Evolutionary conservation across 805 yeast species (phyloP), one percentile per base, ranked within the genome.

Genomic region (Jamesozyma hellenica): DNA sequence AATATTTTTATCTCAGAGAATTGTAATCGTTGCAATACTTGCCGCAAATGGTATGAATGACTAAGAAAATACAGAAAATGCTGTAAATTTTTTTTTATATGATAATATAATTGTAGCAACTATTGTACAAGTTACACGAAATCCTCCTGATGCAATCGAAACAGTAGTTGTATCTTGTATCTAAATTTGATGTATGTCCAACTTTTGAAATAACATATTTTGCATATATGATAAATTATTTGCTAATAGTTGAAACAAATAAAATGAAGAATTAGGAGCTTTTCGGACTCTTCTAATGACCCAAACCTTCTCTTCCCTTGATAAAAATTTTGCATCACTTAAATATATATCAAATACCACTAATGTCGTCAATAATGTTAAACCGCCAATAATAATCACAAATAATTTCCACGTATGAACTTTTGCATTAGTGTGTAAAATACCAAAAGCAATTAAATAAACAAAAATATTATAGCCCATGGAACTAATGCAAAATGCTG

Each of bases 141-240:
- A 73, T 1, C 75, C 76, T 45, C 74, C 71, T 31, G 71, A 60
- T 0, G 77, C 79, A 34, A 71, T 77, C 10, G 74, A 65, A 4
- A 74, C 76, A 33, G 74, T 58, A 0, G 77, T 72, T 1, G 79
- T 64, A n/a, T n/a, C n/a, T n/a, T n/a, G n/a, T n/a, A 43, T 63
- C 67, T 49, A 71, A 56, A 42, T 60, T 66, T 17, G 39, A 40
- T 16, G 63, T 54, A 26, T 67, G 67, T 50, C 73, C 73, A 51
- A 75, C 37, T 64, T 64, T 28, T 60, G 65, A 42, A 65, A 75
- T 23, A 75, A 51, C 32, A 73, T 47, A 34, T 70, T 70, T 42
- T 71, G 75, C 48, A 74, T 79, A 46, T 71, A 74, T 4, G 74
- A 60, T 38, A 74, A 53, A 50, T 72, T 72, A 45, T 75, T 75